Evolutionary conservation across 331 rosid genomes (phyloP), one percentile per base, ranked within the genome.

Genomic region (Saraca asoca): DNA sequence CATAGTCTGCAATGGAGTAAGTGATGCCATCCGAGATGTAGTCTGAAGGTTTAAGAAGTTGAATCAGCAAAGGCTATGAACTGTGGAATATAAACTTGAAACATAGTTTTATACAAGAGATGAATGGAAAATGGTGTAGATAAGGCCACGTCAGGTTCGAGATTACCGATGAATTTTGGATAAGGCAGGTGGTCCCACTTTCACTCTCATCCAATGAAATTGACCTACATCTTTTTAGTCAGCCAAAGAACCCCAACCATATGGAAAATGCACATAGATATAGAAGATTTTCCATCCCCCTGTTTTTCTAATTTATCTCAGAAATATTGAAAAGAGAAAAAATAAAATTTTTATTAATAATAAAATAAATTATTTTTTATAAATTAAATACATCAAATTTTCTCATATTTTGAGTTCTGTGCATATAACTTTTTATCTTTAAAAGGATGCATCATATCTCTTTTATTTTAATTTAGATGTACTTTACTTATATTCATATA

Each of bases 91-190:
- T 53, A 1, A 74, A 54, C 2, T 14, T 42, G 76, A 12, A 69
- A 80, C 51, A 9, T 42, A 42, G 61, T 58, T 55, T 20, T 43
- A 3, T 64, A 5, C 0, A 1, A 68, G 7, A 5, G 4, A 4
- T 19, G 57, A 60, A 14, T 35, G 17, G 12, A 29, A 29, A 51
- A n/a, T 53, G 52, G 43, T 41, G 38, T 70, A 79, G 96, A 89
- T 87, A 89, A 80, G 90, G 79, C 82, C 83, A 73, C 78, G 79
- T 89, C 80, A 73, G 75, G 43, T 12, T 43, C 1, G 15, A 52
- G 86, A 78, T 79, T 72, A 51, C 14, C 39, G 57, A 37, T 54
- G 54, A n/a, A 45, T 42, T 72, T 2, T 56, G 58, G 91, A 88
- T 88, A 88, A 88, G 95, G 77, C 68, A 69, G 83, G 75, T 75